These are phyloP conservation scores for Gonium pectorale DNA, from an alignment of 139 green algal genomes.

Conservation along the genomic window DNA sequence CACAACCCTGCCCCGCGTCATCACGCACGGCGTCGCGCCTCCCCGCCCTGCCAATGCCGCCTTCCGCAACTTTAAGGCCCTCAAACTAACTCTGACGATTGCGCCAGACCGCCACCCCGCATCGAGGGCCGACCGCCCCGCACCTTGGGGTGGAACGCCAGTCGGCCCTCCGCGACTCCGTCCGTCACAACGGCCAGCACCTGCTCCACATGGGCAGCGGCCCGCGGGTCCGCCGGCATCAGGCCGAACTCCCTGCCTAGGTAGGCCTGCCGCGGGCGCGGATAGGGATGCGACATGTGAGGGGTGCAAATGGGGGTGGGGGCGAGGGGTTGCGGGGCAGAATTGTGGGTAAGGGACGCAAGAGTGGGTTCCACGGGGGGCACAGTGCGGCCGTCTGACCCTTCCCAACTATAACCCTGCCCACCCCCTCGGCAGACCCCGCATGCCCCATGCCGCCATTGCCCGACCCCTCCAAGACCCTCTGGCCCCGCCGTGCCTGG, in stretches of 20 bases:
- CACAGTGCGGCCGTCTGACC: no score
- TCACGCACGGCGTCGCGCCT: no score
- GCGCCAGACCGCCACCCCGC: neutral
- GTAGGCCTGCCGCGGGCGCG: conserved; percentile 29
- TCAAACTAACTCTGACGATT: neutral
- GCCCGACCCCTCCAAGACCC: no score
- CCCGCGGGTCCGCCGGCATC: conserved; percentile 19
- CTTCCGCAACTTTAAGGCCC: neutral
- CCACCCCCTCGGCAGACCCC: no score
- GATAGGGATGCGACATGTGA: neutral
- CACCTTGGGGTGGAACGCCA: conserved; percentile 64
- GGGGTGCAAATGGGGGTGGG: no score
- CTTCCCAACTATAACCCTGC: no score
- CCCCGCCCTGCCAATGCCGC: neutral
- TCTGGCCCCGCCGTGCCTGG: no score
- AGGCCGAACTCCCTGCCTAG: conserved; percentile 28
- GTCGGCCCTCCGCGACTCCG: conserved; percentile 53
- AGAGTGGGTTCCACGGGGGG: no score
- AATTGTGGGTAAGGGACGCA: no score
- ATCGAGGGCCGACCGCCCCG: neutral
- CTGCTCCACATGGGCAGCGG: conserved; percentile 54
- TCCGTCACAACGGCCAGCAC: conserved; percentile 56
- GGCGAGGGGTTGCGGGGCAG: no score
- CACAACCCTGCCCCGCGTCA: no score
- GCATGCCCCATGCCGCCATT: no score